Percentiles rank a stretch among this genome's conserved stretches.
Evolutionary conservation across 306 rosid species (phyloP).

Genomic region (Citrullus colocynthis): DNA sequence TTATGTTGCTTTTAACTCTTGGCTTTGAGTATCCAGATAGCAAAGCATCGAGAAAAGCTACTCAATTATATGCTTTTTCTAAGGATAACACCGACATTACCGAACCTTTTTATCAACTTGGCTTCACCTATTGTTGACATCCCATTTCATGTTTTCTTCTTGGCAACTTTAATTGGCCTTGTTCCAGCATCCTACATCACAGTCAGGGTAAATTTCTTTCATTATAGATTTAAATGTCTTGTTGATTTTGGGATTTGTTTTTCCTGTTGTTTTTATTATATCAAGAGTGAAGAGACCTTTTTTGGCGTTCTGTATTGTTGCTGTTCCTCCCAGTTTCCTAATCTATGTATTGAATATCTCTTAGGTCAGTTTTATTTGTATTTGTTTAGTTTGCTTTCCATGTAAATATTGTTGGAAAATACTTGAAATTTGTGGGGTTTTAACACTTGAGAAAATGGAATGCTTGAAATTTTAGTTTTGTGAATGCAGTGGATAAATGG

Average conservation of each 20-base stretch:
- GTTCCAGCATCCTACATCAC: conserved; percentile 87
- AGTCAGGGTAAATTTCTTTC: conserved; percentile 57
- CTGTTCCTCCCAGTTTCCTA: background rate
- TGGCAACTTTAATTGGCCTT: conserved; percentile 84
- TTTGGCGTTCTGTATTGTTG: background rate
- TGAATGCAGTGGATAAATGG: background rate
- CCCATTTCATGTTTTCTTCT: conserved; percentile 87
- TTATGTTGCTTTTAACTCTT: background rate
- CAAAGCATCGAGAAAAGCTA: conserved; percentile 83
- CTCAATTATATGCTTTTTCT: conserved; percentile 97
- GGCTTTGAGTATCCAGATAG: conserved; percentile 37
- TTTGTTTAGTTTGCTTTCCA: background rate
- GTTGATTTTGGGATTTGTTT: background rate
- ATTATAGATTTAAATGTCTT: background rate
- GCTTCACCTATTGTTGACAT: conserved; percentile 98
- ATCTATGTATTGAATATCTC: background rate
- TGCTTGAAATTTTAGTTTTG: background rate
- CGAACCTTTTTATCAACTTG: conserved; percentile 94
- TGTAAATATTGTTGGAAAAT: background rate
- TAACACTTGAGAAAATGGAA: background rate
- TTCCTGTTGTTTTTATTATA: background rate
- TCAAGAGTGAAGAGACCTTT: background rate
- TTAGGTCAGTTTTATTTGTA: background rate
- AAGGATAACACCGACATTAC: conserved; percentile 88
- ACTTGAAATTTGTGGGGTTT: background rate